Conservation (phyloP, 345 rosid genomes). For the Eutrema japonicum region DNA sequence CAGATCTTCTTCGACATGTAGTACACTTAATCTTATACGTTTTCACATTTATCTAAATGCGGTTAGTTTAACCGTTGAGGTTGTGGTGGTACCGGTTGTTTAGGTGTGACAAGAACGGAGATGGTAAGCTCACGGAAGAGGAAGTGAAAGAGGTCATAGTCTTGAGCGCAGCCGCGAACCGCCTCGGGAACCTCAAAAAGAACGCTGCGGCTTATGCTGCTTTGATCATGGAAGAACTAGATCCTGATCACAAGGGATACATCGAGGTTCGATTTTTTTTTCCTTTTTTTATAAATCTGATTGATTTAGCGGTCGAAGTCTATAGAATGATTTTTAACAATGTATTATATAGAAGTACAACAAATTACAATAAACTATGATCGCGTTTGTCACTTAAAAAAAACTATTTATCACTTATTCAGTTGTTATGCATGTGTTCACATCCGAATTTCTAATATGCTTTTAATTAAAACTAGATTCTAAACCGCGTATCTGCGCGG, state of each 20-base stretch:
- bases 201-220: slow-evolving; percentile 72
- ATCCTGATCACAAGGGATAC: slow-evolving; percentile 86
- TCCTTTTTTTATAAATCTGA: background rate
- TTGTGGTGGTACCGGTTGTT: slow-evolving; percentile 12
- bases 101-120: slow-evolving; percentile 98
- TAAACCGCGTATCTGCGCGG: no score
- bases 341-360: background rate
- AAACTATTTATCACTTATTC: background rate
- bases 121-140: slow-evolving; percentile 82
- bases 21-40: background rate
- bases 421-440: no score
- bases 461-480: no score
- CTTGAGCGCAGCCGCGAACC: slow-evolving; percentile 87
- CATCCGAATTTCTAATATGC: no score
- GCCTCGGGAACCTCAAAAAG: slow-evolving; percentile 72
- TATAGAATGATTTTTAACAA: background rate
- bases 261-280: slow-evolving; percentile 62
- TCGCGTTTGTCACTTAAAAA: background rate
- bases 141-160: slow-evolving; percentile 91
- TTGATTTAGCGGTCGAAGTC: background rate
- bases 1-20: slow-evolving; percentile 97
- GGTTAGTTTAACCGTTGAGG: background rate
- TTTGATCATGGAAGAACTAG: slow-evolving; percentile 98
- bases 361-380: background rate
- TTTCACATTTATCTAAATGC: background rate